Conservation (phyloP, 2,329 filamentous ascomycete species). For the Penicillium sp. region DNA sequence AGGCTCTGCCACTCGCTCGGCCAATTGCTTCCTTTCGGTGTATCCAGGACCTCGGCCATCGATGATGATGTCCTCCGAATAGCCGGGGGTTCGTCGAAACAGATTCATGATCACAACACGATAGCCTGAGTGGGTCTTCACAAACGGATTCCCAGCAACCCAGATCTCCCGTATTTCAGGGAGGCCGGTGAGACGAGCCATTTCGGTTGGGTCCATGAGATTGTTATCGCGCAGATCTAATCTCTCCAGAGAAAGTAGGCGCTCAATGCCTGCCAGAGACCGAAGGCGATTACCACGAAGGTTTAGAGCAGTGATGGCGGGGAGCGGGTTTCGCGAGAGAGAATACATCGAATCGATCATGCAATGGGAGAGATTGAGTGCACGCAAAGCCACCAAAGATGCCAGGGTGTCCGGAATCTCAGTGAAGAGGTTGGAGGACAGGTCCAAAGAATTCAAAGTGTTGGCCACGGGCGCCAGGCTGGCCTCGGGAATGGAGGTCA, state of each 20-base stretch:
- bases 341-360: conserved; percentile 96
- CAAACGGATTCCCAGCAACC: conserved; percentile 87
- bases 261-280: conserved; percentile 84
- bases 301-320: conserved; percentile 89
- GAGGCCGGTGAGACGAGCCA: conserved; percentile 82
- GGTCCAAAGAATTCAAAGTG: conserved; percentile 82
- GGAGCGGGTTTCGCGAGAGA: conserved; percentile 71
- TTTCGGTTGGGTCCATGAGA: conserved; percentile 81
- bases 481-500: conserved; percentile 69
- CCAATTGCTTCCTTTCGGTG: conserved; percentile 73
- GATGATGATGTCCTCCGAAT: conserved; percentile 82
- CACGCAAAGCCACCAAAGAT: conserved; percentile 77
- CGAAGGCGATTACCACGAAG: conserved; percentile 80
- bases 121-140: conserved; percentile 77
- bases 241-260: conserved; percentile 78
- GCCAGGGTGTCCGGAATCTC: conserved; percentile 89
- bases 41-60: conserved; percentile 80
- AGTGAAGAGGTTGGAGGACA: conserved; percentile 89
- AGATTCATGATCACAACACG: conserved; percentile 91
- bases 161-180: conserved; percentile 90
- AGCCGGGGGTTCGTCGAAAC: conserved; percentile 83
- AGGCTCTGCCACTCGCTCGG: conserved; percentile 72
- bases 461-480: conserved; percentile 78
- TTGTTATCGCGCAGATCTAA: conserved; percentile 88
- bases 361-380: conserved; percentile 89